phyloP scores from a whole-genome alignment of 75 land plant genomes.

The Cupressus sempervirens region DNA sequence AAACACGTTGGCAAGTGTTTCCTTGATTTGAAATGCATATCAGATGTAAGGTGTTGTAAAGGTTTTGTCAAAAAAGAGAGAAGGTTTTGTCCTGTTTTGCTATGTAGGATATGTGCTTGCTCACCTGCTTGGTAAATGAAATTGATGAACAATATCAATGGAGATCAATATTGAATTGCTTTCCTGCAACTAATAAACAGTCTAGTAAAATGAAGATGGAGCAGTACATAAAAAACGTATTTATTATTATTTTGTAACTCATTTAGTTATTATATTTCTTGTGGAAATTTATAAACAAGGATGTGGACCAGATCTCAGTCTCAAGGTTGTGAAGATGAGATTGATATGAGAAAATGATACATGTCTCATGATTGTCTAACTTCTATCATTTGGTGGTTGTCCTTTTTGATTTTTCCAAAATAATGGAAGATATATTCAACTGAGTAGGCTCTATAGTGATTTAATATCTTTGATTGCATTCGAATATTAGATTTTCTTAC shows the following conservation, averaged over 20 bases:
- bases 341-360: not conserved
- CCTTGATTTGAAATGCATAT: too few species aligned
- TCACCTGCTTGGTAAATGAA: not conserved
- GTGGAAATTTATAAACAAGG: not conserved
- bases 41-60: not conserved
- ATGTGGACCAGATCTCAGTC: not conserved
- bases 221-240: not conserved
- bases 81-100: not conserved
- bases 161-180: not conserved
- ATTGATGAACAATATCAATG: too few species aligned
- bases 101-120: not conserved
- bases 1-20: too few species aligned
- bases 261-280: not conserved
- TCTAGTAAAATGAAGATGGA: not conserved
- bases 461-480: too few species aligned
- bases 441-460: not conserved
- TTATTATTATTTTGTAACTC: not conserved
- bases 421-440: not conserved
- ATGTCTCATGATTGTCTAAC: not conserved
- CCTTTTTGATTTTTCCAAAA: too few species aligned
- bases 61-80: not conserved
- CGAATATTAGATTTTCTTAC: not conserved
- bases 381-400: not conserved
- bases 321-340: not conserved
- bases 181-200: not conserved